Conservation (phyloP, 2,329 filamentous ascomycete species). For the Ascochyta viciae-villosae region DNA sequence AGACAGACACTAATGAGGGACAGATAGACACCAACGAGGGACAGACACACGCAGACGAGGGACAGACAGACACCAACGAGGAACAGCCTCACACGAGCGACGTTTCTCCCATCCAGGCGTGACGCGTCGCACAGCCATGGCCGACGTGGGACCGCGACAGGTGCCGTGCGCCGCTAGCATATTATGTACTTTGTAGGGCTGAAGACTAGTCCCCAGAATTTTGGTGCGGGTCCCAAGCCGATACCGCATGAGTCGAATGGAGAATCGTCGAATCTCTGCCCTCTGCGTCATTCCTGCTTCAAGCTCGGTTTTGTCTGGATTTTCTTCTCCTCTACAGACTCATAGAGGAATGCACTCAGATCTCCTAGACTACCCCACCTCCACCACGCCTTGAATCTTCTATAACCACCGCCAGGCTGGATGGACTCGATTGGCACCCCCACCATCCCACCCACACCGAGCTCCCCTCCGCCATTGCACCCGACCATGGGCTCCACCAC, state of each 20-base stretch:
- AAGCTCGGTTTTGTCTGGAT: background rate
- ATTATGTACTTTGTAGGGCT: slow-evolving; percentile 21
- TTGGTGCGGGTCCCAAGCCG: slow-evolving; percentile 33
- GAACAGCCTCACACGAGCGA: too few relatives aligned
- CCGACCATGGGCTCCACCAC: slow-evolving; percentile 38
- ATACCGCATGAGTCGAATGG: slow-evolving; percentile 40
- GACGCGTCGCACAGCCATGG: slow-evolving; percentile 24
- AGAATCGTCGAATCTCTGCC: slow-evolving; percentile 8
- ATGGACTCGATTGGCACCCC: slow-evolving; percentile 13
- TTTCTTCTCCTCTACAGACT: background rate
- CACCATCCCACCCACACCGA: background rate
- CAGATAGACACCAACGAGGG: background rate
- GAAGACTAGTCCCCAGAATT: slow-evolving; percentile 20
- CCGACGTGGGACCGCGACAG: background rate
- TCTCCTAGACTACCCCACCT: background rate
- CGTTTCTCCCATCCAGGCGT: background rate
- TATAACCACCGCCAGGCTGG: slow-evolving; percentile 1
- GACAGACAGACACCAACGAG: too few relatives aligned
- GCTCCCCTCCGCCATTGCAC: slow-evolving; percentile 24
- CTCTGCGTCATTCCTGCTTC: slow-evolving; percentile 28
- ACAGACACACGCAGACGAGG: too few relatives aligned
- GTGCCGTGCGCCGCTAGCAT: too few relatives aligned
- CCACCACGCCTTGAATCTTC: background rate
- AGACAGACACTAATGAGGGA: background rate
- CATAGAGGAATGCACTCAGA: slow-evolving; percentile 9